phyloP scores from a whole-genome alignment of 352 stramenopile genomes.

The Phytophthora idaei region DNA sequence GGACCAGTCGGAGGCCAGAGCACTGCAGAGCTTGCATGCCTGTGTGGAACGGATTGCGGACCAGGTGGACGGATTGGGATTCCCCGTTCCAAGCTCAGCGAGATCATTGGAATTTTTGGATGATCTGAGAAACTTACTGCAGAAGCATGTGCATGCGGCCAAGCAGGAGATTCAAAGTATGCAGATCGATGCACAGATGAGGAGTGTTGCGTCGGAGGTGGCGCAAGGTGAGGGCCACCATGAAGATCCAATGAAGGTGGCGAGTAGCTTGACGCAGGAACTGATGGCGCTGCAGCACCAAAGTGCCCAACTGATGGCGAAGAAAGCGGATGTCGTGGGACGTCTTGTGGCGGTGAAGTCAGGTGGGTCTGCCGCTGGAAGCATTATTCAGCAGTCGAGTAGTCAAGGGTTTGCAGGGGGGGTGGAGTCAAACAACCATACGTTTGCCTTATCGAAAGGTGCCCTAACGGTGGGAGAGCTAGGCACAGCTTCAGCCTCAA shows the following conservation, averaged over 20 bases:
- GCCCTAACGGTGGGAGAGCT: slow-evolving; percentile 40
- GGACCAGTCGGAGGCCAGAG: slow-evolving; percentile 39
- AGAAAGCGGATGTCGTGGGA: slow-evolving; percentile 29
- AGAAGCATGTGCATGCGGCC: slow-evolving; percentile 49
- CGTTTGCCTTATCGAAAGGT: slow-evolving; percentile 39
- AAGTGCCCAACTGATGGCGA: slow-evolving; percentile 39
- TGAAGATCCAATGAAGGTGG: slow-evolving; percentile 35
- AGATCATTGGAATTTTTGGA: slow-evolving; percentile 57
- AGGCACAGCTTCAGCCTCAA: slow-evolving; percentile 19
- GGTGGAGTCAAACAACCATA: slow-evolving; percentile 26
- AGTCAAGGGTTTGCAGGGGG: slow-evolving; percentile 6
- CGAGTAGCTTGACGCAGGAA: slow-evolving; percentile 50
- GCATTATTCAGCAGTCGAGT: slow-evolving; percentile 21
- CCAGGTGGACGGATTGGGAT: slow-evolving; percentile 57
- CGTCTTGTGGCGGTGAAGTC: slow-evolving; percentile 31
- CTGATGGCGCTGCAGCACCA: slow-evolving; percentile 54
- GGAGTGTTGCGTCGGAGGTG: slow-evolving; percentile 50
- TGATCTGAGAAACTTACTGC: slow-evolving; percentile 61
- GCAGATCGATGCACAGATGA: slow-evolving; percentile 70
- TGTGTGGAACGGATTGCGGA: slow-evolving; percentile 49
- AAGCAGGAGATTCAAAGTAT: slow-evolving; percentile 77
- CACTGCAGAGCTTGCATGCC: slow-evolving; percentile 47
- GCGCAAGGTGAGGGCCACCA: slow-evolving; percentile 12
- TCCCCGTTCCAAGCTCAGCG: slow-evolving; percentile 45
- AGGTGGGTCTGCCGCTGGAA: slow-evolving; percentile 13